phyloP scores from a whole-genome alignment of 768 basidiomycete species.

The Trametes cinnabarina region DNA sequence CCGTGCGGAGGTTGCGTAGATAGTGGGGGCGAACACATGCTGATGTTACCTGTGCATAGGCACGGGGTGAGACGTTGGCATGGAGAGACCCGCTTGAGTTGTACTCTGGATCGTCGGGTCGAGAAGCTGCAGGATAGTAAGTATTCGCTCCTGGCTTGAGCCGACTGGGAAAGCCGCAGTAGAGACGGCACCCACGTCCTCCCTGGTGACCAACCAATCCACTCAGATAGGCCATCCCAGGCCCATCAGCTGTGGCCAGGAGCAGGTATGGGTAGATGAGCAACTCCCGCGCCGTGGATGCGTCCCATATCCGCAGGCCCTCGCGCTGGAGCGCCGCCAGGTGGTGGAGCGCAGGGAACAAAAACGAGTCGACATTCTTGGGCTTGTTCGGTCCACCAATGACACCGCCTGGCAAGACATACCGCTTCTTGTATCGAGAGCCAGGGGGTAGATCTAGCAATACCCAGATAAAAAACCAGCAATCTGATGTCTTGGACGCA shows the following conservation, averaged over 20 bases:
- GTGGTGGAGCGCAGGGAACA: slow-evolving; percentile 31
- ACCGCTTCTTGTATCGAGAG: slow-evolving; percentile 30
- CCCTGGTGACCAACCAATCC: slow-evolving; percentile 37
- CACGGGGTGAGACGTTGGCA: slow-evolving; percentile 26
- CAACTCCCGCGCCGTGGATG: neutral
- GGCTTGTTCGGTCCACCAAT: slow-evolving; percentile 34
- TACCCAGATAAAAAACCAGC: slow-evolving; percentile 34
- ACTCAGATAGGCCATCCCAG: slow-evolving; percentile 25
- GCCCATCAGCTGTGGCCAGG: slow-evolving; percentile 4
- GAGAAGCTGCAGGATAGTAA: slow-evolving; percentile 35
- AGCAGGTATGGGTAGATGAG: neutral
- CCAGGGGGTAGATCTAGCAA: slow-evolving; percentile 24
- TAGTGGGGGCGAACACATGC: slow-evolving; percentile 11
- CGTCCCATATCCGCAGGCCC: slow-evolving; percentile 32
- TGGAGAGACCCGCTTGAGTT: slow-evolving; percentile 26
- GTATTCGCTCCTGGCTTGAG: slow-evolving; percentile 24
- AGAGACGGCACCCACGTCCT: slow-evolving; percentile 34
- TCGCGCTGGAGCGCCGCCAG: slow-evolving; percentile 16
- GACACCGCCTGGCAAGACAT: slow-evolving; percentile 27
- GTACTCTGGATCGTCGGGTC: slow-evolving; percentile 17
- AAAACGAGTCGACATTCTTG: slow-evolving; percentile 32
- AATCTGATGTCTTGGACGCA: slow-evolving; percentile 30
- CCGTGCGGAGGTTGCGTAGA: slow-evolving; percentile 15
- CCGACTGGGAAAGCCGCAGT: slow-evolving; percentile 31
- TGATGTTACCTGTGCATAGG: too few relatives aligned